Conservation (phyloP, 192 early-diverging fungal genomes). For the Coemansia sp. region DNA sequence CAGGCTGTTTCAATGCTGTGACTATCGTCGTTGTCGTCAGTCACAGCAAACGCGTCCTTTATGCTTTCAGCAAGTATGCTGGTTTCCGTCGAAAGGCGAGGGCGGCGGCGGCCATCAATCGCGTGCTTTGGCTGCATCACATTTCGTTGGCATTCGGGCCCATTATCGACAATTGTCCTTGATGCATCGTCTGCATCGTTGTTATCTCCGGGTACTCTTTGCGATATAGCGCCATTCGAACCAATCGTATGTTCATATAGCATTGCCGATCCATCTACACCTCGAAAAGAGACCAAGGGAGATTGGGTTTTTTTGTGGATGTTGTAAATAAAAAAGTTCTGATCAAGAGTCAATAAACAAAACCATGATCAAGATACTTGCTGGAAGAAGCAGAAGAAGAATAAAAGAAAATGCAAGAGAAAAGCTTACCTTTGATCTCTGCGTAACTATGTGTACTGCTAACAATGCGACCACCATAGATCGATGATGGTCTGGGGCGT, state of each 20-base stretch:
- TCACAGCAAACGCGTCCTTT: conserved; percentile 2
- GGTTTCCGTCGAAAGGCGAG: background rate
- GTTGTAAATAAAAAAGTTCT: background rate
- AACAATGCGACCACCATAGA: background rate
- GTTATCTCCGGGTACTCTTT: background rate
- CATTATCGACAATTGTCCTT: background rate
- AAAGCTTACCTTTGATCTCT: background rate
- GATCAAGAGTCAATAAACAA: too few species aligned
- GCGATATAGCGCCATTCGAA: background rate
- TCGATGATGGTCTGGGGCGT: conserved; percentile 1
- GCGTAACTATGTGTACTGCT: background rate
- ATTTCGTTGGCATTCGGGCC: background rate
- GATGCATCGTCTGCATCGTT: conserved; percentile 1
- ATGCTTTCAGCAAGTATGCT: background rate
- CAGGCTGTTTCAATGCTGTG: background rate
- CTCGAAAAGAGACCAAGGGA: background rate
- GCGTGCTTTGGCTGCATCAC: background rate
- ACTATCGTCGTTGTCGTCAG: conserved; percentile 1
- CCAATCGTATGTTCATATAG: background rate
- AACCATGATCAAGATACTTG: too few species aligned
- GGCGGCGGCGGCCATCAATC: background rate
- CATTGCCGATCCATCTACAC: background rate
- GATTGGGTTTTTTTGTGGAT: too few species aligned
- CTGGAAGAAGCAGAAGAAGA: background rate
- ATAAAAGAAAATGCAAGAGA: background rate